Evolutionary conservation across 306 rosid species (phyloP), one percentile per base, ranked within the genome.

Genomic region (Vachellia pachyceras): DNA sequence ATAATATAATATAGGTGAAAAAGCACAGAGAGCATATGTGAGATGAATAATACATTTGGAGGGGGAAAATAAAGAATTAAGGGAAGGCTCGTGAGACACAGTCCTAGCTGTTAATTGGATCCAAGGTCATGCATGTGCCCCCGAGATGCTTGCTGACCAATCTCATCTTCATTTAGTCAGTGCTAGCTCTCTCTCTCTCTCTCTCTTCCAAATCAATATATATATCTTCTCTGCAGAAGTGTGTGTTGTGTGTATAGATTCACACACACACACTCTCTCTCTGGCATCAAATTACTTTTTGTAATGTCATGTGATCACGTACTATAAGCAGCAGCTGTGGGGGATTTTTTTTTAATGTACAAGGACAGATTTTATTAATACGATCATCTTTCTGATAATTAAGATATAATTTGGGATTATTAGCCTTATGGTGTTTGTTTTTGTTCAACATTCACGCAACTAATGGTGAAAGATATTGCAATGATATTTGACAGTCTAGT

Each of bases 111-210:
- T 85, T 85, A 70, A 82, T 74, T 85, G 88, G 88, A 85, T 85
- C 84, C 73, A 82, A 55, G 81, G 77, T 86, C 89, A 86, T n/a
- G n/a, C n/a, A n/a, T 86, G 89, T 86, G 89, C 74, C 84, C n/a
- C 84, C 89, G 86, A 79, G 86, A 86, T 86, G 89, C 86, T 82
- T 83, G 89, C 89, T 82, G 86, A 82, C 33, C 86, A 79, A 70
- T 86, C 84, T 79, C 86, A 85, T 79, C 80, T 78, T 39, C 85
- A 52, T 72, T 79, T 73, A n/a, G 3, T 83, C 71, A 29, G 5
- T 77, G 14, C 29, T 54, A 41, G 25, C 63, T 55, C 25, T 10
- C 65, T 58, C 65, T 23, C 33, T 20, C 6, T 58, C 69, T 77
- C 20, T 41, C 74, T 18, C 7, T 40, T 74, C 76, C 66, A 17